Conservation (phyloP, 2,329 filamentous ascomycete genomes). For the Claviceps quebecensis region DNA sequence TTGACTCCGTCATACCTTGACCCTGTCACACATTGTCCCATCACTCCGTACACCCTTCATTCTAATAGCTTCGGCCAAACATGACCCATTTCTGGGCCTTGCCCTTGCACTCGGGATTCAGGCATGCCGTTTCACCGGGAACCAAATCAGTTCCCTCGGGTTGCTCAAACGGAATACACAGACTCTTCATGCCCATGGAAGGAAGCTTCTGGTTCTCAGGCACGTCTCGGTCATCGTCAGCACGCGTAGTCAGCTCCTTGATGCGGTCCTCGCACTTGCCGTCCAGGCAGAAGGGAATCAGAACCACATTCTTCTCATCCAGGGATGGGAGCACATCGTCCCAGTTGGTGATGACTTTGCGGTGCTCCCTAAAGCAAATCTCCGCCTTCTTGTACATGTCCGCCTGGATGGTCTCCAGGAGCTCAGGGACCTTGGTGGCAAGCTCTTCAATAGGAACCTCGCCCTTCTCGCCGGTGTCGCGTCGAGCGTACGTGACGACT, state of each 20-base stretch:
- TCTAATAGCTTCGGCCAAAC: conserved; percentile 65
- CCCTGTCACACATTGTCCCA: too few relatives aligned
- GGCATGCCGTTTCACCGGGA: conserved; percentile 74
- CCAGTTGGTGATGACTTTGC: conserved; percentile 73
- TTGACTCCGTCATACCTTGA: too few relatives aligned
- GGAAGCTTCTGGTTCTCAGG: conserved; percentile 40
- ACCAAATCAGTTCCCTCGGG: conserved; percentile 53
- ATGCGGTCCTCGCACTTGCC: conserved; percentile 81
- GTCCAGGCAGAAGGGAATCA: conserved; percentile 81
- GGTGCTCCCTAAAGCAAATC: conserved; percentile 63
- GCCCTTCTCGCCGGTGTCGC: conserved; percentile 75
- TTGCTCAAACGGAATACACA: conserved; percentile 68
- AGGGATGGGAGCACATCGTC: conserved; percentile 80
- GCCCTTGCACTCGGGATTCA: conserved; percentile 71
- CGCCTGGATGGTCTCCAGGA: conserved; percentile 80
- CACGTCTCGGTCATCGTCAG: conserved; percentile 42
- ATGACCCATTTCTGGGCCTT: conserved; percentile 78
- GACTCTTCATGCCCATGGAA: conserved; percentile 54
- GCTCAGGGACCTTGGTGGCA: conserved; percentile 55
- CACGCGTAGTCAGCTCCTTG: conserved; percentile 79
- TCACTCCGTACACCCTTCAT: too few relatives aligned
- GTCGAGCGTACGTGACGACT: conserved; percentile 72
- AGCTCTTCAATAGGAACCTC: conserved; percentile 66
- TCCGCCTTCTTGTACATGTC: conserved; percentile 72
- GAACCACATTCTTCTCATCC: conserved; percentile 80